These are phyloP conservation scores for Xanthoparmelia taractica DNA, from an alignment of 495 filamentous ascomycete genomes.

Conservation along the genomic window DNA sequence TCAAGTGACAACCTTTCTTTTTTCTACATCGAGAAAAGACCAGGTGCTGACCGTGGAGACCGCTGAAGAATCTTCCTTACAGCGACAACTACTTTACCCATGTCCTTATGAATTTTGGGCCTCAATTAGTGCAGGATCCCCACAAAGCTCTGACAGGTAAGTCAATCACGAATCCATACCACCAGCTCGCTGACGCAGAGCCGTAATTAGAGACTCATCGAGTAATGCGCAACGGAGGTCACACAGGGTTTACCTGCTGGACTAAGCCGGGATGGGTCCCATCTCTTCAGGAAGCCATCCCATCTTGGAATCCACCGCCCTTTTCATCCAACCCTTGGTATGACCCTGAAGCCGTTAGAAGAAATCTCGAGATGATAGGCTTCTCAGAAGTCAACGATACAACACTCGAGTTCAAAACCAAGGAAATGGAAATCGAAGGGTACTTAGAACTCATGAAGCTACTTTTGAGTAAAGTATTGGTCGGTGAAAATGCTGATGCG, in stretches of 20 bases:
- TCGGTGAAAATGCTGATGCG: slow-evolving; percentile 25
- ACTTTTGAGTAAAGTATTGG: slow-evolving; percentile 30
- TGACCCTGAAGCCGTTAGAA: background rate
- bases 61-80: slow-evolving; percentile 10
- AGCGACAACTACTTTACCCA: slow-evolving; percentile 31
- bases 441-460: slow-evolving; percentile 26
- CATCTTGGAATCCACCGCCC: slow-evolving; percentile 9
- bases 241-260: slow-evolving; percentile 25
- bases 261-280: slow-evolving; percentile 6
- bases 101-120: slow-evolving; percentile 35
- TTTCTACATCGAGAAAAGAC: too few relatives aligned
- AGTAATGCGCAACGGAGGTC: slow-evolving; percentile 28
- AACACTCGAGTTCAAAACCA: background rate
- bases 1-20: slow-evolving; percentile 22
- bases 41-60: background rate
- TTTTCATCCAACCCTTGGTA: slow-evolving; percentile 12
- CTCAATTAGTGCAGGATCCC: slow-evolving; percentile 4
- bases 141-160: slow-evolving; percentile 3
- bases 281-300: background rate
- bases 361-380: background rate
- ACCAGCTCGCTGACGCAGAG: background rate
- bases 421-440: background rate
- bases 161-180: background rate
- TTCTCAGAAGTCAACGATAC: background rate
- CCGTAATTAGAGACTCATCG: background rate